Evolutionary conservation across 306 rosid genomes (phyloP), one percentile per base, ranked within the genome.

Genomic region (Oemleria cerasiformis): DNA sequence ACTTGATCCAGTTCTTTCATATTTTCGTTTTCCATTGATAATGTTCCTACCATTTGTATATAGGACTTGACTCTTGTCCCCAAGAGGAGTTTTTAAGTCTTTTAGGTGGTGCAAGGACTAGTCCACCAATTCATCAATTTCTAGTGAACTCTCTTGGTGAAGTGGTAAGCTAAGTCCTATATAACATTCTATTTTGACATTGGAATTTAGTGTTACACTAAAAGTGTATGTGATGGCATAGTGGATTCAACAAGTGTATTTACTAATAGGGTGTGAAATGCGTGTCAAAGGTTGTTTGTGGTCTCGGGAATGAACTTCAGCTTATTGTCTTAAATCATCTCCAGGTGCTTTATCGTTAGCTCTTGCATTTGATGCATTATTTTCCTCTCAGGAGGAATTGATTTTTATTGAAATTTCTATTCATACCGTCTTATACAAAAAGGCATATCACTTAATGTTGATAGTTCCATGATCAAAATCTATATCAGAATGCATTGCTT

Each of bases 221-320:
- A 70, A 40, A 50, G 36, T 50, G 34, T n/a, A n/a, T 74, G 55
- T 42, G 70, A 74, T 63, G 20, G 23, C 69, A 43, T 48, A 51
- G 78, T 83, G 72, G 75, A 85, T 80, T 66, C 68, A 63, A 80
- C 60, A 77, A 65, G 65, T 61, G 64, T 66, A 68, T 75, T 82
- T 67, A 68, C 68, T 47, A 61, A 38, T 75, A 93, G 98, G 98
- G 96, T 16, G 96, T 86, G 72, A 93, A 93, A 85, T 94, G 98
- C 34, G 82, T 88, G 47, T 88, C 97, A 23, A 93, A 93, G 92
- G 88, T 83, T 79, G 79, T 93, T 47, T 84, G 86, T 55, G 88
- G 97, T 73, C 89, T 96, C 70, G 98, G 97, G 72, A 93, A 89
- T 74, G 98, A 93, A 84, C 92, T 93, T 72, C 98, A 93, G 84